Percentiles rank a stretch among this genome's conserved stretches.
These are phyloP conservation scores for Sclerotinia borealis DNA, from an alignment of 2,329 filamentous ascomycete genomes.

Conservation along the genomic window DNA sequence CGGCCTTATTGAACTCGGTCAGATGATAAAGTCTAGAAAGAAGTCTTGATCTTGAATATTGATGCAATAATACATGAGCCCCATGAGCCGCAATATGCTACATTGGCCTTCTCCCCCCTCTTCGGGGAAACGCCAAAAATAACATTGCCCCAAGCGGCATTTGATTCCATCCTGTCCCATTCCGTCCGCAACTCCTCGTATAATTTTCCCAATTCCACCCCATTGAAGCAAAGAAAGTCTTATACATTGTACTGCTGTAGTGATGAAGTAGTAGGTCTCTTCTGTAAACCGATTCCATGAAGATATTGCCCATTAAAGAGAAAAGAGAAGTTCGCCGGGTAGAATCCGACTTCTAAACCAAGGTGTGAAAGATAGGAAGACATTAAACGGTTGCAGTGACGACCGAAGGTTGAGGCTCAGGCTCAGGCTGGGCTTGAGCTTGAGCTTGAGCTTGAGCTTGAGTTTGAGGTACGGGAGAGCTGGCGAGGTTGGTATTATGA, in stretches of 20 bases:
- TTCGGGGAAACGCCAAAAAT: constrained; percentile 6
- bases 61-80: not conserved
- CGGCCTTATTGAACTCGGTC: not conserved
- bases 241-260: constrained; percentile 8
- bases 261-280: not conserved
- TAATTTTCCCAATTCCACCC: not conserved
- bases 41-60: not conserved
- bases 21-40: not conserved
- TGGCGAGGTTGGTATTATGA: constrained; percentile 42
- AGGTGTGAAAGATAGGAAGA: constrained; percentile 6
- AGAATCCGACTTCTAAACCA: constrained; percentile 5
- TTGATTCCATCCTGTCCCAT: not conserved
- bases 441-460: constrained; percentile 14
- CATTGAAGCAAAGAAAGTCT: constrained; percentile 1
- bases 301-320: not conserved
- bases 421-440: not conserved
- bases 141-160: constrained; percentile 13
- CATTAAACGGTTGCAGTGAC: constrained; percentile 7
- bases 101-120: not conserved
- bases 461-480: constrained; percentile 43
- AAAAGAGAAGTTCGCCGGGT: not conserved
- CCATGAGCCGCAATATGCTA: not conserved
- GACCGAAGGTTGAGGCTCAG: not conserved
- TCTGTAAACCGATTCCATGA: not conserved
- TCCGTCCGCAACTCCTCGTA: not conserved